These are phyloP conservation scores for Pluteus cervinus DNA, from an alignment of 768 basidiomycete genomes.

Conservation along the genomic window DNA sequence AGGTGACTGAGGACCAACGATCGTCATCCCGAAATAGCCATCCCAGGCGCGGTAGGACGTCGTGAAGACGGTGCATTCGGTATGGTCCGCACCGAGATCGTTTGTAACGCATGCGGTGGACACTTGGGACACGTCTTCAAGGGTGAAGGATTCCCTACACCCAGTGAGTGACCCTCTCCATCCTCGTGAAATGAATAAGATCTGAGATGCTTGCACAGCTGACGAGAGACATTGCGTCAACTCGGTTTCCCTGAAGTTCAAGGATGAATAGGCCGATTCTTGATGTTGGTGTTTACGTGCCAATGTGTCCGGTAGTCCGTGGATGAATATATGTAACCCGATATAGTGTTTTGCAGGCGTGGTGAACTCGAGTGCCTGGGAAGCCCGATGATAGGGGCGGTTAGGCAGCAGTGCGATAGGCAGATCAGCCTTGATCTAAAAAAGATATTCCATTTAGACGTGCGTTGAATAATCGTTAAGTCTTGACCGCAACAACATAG, in stretches of 20 bases:
- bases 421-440: too few relatives aligned
- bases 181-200: background rate
- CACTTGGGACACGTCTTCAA: slow-evolving; percentile 96
- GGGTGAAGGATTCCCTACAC: slow-evolving; percentile 78
- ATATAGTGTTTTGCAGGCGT: too few relatives aligned
- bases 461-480: too few relatives aligned
- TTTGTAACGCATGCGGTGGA: slow-evolving; percentile 85
- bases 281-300: background rate
- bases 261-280: slow-evolving; percentile 33
- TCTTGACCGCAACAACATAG: too few relatives aligned
- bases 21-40: slow-evolving; percentile 39
- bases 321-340: too few relatives aligned
- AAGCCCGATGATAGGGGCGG: too few relatives aligned
- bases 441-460: too few relatives aligned
- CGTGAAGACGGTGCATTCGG: slow-evolving; percentile 68
- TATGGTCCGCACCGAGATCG: slow-evolving; percentile 78
- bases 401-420: background rate
- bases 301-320: background rate
- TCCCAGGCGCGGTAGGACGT: slow-evolving; percentile 81
- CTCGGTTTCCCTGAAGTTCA: slow-evolving; percentile 78
- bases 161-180: slow-evolving; percentile 44
- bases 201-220: slow-evolving; percentile 29
- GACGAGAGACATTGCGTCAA: slow-evolving; percentile 90
- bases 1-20: background rate
- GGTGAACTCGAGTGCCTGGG: too few relatives aligned